Base-by-base conservation (phyloP, 805 yeast genomes). In the Metschnikowia dekortorum region DNA sequence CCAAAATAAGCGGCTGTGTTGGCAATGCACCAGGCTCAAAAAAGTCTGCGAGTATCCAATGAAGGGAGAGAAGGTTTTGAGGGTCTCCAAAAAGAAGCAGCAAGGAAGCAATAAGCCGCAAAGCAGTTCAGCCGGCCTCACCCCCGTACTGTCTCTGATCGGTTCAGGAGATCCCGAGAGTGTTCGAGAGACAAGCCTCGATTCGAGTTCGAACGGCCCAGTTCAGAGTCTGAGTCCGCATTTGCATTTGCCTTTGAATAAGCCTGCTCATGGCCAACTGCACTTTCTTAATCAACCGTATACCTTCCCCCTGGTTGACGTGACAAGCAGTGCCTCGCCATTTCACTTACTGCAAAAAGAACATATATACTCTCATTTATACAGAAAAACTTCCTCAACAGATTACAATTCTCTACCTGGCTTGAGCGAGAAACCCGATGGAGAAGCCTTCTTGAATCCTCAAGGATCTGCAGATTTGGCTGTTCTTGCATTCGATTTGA, bases 1-100 rank as follows among this genome's bases (percentile, higher is more conserved):
- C 9, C 61, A 57, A 37, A 55, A 63, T 49, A 26, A 68, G 60
- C 50, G 70, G 64, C 39, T 57, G 49, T 71, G 75, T 51, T 64
- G 70, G 64, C 70, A 66, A 47, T 69, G 74, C 53, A 58, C 60
- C 5, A 58, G 71, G 34, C 59, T 67, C 32, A 61, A 59, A 31
- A 71, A 70, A 48, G 56, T 46, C n/a, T 72, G 76, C 47, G 59
- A 61, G 22, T 72, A 72, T 50, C 75, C 76, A 3, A 53, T 51
- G 38, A 60, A 55, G 18, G 75, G 75, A 4, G 75, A 71, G 47
- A 61, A 60, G 44, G 74, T 71, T 2, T 49, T 64, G 13, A 51
- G 74, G n/a, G 38, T 16, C 3, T 39, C 38, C 2, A 39, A 14
- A 7, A 35, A 39, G 39, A 39, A 29, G 18, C 46, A 28, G 11